A percentile compares a stretch with the other conserved stretches of the same genome.
phyloP scores from a whole-genome alignment of 208 protist genomes.

The Crithidia brevicula region DNA sequence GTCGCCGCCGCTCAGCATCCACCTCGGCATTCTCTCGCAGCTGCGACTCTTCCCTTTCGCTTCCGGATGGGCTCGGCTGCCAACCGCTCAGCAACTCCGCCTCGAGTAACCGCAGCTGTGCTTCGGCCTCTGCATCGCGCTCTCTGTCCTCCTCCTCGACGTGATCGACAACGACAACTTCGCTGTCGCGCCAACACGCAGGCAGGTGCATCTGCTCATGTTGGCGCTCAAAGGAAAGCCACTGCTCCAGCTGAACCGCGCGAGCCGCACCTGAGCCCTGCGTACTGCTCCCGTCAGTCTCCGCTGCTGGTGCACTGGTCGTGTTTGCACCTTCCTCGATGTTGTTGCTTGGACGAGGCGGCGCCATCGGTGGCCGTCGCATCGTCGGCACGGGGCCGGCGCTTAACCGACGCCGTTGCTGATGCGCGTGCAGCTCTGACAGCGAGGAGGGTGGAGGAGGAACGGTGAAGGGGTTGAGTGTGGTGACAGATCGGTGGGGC shows the following conservation, averaged over 20 bases:
- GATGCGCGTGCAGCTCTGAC: constrained; percentile 17
- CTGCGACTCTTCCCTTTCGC: constrained; percentile 5
- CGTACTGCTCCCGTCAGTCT: not conserved
- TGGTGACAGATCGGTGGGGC: not conserved
- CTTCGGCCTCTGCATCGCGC: constrained; percentile 12
- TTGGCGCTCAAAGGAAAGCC: constrained; percentile 37
- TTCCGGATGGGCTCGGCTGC: constrained; percentile 3
- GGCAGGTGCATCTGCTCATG: constrained; percentile 42
- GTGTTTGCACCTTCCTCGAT: not conserved
- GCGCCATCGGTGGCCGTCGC: constrained; percentile 33
- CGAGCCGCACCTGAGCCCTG: not conserved
- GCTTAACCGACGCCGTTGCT: constrained; percentile 22
- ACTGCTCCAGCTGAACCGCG: constrained; percentile 11
- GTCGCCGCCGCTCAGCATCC: no score
- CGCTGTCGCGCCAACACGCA: constrained; percentile 32
- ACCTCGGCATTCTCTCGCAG: constrained; percentile 9
- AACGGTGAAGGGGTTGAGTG: constrained; percentile 15
- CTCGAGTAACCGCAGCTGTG: constrained; percentile 25
- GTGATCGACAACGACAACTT: constrained; percentile 34
- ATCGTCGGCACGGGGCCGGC: constrained; percentile 32
- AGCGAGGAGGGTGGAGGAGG: constrained; percentile 14
- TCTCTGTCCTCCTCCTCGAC: constrained; percentile 15
- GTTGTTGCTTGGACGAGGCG: not conserved
- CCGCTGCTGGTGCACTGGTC: not conserved
- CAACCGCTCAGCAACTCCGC: constrained; percentile 15